Evolutionary conservation across 768 basidiomycete genomes (phyloP).

Genomic region (Candolleomyces aberdarensis): DNA sequence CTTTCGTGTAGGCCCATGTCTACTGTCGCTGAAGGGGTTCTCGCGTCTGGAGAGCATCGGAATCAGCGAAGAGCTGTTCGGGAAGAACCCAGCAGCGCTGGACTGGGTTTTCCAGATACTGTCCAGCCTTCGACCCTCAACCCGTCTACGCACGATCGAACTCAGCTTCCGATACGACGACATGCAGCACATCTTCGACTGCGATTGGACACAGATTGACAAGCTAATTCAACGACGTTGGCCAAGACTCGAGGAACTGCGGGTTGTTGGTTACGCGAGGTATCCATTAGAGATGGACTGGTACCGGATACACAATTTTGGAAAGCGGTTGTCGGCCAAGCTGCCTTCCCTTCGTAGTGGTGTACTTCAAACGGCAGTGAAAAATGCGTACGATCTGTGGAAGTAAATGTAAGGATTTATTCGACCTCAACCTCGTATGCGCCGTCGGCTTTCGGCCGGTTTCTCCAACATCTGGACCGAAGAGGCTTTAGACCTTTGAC

Average conservation of each 20-base stretch:
- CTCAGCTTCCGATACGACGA: constrained; percentile 1
- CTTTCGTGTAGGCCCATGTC: not conserved
- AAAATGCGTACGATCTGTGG: too few species aligned
- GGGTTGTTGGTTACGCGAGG: not conserved
- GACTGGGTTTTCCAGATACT: not conserved
- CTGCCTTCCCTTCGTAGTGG: too few species aligned
- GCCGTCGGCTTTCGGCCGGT: too few species aligned
- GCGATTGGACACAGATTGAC: not conserved
- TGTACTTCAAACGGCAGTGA: too few species aligned
- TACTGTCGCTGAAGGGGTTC: not conserved
- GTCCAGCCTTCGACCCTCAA: not conserved
- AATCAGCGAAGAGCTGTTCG: not conserved
- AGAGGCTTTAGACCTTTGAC: too few species aligned
- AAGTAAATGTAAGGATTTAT: too few species aligned
- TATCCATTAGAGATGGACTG: not conserved
- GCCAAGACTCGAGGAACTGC: not conserved
- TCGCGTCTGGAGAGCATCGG: not conserved
- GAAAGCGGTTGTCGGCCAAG: too few species aligned
- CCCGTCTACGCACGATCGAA: not conserved
- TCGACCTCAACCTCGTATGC: too few species aligned
- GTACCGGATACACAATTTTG: too few species aligned
- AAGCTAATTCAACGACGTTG: not conserved
- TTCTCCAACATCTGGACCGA: too few species aligned
- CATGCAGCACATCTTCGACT: not conserved
- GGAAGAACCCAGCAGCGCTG: not conserved